Base-by-base conservation (phyloP, 306 rosid genomes). In the Vicia villosa region DNA sequence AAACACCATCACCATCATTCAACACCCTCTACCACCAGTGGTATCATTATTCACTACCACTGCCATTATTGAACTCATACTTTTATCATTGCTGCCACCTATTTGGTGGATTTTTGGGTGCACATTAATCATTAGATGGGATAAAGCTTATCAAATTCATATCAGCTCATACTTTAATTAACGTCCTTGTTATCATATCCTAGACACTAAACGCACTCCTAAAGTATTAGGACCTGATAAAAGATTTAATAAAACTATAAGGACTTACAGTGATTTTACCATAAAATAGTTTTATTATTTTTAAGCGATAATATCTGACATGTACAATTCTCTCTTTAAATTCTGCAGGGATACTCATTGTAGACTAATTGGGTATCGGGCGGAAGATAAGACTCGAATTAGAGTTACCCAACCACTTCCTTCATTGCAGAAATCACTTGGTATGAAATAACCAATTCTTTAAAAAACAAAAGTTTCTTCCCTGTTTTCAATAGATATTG, bases 301-400 rank as follows among this genome's bases (percentile, higher is more conserved):
- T 69, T 22, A 19, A 21, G 66, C 45, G 37, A 47, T 55, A 36
- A 75, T 72, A 32, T 64, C 62, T 79, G 72, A 72, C 21, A 66
- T 50, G 28, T 82, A 60, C 38, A 68, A 72, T 43, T 19, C 26
- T 46, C 26, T 41, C 21, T 41, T 76, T 61, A 32, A 65, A 68
- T 79, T 80, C 36, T 80, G 57, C 83, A 94, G 99, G 96, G 92
- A 94, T 82, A 52, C 20, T 26, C 88, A 88, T 76, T 91, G 96
- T 76, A 81, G 37, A 52, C 77, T 87, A 20, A 42, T 91, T 66
- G 99, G 97, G 64, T 91, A 94, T 86, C 83, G 67, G 74, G 76
- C 32, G 17, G 75, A 73, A 70, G 79, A 5, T 75, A 82, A 75
- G 67, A 61, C 12, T 59, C 79, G 34, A 38, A 34, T 46, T 32